Evolutionary conservation across 306 rosid species (phyloP).

Genomic region (Lotus japonicus): DNA sequence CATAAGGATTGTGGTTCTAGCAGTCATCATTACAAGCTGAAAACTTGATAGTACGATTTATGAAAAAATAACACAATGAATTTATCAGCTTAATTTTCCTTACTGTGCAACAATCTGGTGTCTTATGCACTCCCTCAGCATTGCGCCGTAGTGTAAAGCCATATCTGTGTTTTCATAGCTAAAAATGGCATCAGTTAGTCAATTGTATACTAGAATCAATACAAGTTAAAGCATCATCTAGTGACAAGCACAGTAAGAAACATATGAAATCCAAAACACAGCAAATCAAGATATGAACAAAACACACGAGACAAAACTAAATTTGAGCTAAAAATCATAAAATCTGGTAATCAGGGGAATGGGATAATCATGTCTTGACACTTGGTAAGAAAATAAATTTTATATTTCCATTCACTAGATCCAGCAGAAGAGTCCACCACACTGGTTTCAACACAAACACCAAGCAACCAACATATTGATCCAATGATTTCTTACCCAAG

Average conservation of each 20-base stretch:
- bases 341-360: not conserved
- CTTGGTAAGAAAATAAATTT: not conserved
- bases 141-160: conserved; percentile 98
- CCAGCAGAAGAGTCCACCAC: not conserved
- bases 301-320: not conserved
- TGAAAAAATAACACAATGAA: not conserved
- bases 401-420: conserved; percentile 10
- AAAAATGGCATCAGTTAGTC: conserved; percentile 12
- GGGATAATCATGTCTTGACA: not conserved
- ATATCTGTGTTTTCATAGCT: conserved; percentile 84
- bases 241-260: not conserved
- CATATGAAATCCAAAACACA: not conserved
- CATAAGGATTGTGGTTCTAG: not conserved
- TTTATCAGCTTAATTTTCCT: conserved; percentile 15
- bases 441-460: conserved; percentile 6
- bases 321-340: not conserved
- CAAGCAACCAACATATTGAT: not conserved
- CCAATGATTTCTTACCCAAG: conserved; percentile 54
- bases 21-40: not conserved
- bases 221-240: not conserved
- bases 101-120: conserved; percentile 97
- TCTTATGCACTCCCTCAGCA: conserved; percentile 98
- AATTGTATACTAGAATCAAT: not conserved
- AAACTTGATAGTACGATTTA: not conserved
- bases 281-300: not conserved